These are phyloP conservation scores for Gracilaria caudata DNA, from an alignment of 23 red algal genomes.

Conservation along the genomic window DNA sequence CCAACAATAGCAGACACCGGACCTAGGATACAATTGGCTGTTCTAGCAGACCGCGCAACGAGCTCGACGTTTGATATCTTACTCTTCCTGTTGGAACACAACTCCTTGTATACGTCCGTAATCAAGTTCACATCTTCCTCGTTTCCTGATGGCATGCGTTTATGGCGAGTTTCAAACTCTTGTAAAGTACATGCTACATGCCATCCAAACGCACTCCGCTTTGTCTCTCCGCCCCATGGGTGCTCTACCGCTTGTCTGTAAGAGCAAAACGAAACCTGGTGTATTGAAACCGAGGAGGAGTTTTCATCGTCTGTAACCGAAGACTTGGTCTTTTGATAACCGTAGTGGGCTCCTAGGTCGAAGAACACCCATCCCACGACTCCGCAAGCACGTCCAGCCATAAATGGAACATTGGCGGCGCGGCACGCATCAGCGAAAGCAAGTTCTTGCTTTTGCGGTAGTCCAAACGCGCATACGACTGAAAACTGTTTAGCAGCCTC, in stretches of 20 bases:
- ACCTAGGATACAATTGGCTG: slow-evolving; percentile 13
- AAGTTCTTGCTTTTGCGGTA: slow-evolving; percentile 26
- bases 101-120: slow-evolving; percentile 13
- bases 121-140: slow-evolving; percentile 33
- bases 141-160: slow-evolving; percentile 23
- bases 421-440: slow-evolving; percentile 38
- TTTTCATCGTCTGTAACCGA: not conserved
- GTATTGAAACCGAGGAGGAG: not conserved
- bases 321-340: slow-evolving; percentile 23
- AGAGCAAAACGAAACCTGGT: slow-evolving; percentile 8
- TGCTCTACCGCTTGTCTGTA: slow-evolving; percentile 44
- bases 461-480: slow-evolving; percentile 55
- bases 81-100: slow-evolving; percentile 28
- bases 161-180: slow-evolving; percentile 54
- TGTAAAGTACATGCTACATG: slow-evolving; percentile 37
- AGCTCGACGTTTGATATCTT: slow-evolving; percentile 27
- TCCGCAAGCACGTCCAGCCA: slow-evolving; percentile 36
- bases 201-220: slow-evolving; percentile 40
- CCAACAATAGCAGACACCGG: slow-evolving; percentile 73
- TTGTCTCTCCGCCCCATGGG: slow-evolving; percentile 34
- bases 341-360: slow-evolving; percentile 48
- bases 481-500: slow-evolving; percentile 30
- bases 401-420: slow-evolving; percentile 41
- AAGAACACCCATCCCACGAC: slow-evolving; percentile 62
- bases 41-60: slow-evolving; percentile 1